Base-by-base conservation (phyloP, 2,329 filamentous ascomycete genomes). In the Penicillium sp. region DNA sequence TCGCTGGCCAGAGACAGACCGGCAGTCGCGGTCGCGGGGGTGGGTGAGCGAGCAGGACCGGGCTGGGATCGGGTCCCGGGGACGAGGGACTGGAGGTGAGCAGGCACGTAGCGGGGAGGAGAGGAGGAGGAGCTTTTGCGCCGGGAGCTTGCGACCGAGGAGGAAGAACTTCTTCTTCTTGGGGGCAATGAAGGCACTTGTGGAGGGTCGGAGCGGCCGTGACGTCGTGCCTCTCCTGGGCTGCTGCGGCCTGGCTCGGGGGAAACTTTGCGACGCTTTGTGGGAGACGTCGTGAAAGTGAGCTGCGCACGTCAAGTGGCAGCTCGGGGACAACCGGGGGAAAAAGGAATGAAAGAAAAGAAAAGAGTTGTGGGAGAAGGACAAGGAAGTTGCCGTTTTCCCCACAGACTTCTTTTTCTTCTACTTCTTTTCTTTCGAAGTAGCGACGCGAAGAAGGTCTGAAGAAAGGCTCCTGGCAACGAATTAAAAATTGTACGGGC, bases 61-160 rank as follows among this genome's bases (percentile, higher is more conserved):
- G 64, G 53, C 59, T 61, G 70, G 36, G 56, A 59, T 52, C 54
- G 53, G 39, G 60, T 53, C 48, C 62, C 65, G 34, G 67, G 62
- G 46, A 77, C 70, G 62, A 78, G 76, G 64, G 74, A 72, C 62
- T 78, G 76, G 48, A 81, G 67, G 64, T 81, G 78, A 46, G 77
- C 74, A 51, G 78, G 78, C 47, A 81, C 70, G 62, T 75, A 79
- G 50, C 75, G 72, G 38, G 72, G 62, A 43, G 65, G 62, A 29
- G 67, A 65, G 35, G 54, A 49, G 40, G 66, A 65, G 37, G 62
- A 59, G 49, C 56, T 59, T 45, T 54, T 56, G 48, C 55, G 60
- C 50, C 58, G 60, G 45, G 56, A 55, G 47, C 51, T 56, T 27
- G 61, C 61, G 27, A 55, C 41, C 28, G 61, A 59, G 12, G 55